These are phyloP conservation scores for Stygiomarasmius scandens DNA, from an alignment of 1,284 basidiomycete species.

Conservation along the genomic window DNA sequence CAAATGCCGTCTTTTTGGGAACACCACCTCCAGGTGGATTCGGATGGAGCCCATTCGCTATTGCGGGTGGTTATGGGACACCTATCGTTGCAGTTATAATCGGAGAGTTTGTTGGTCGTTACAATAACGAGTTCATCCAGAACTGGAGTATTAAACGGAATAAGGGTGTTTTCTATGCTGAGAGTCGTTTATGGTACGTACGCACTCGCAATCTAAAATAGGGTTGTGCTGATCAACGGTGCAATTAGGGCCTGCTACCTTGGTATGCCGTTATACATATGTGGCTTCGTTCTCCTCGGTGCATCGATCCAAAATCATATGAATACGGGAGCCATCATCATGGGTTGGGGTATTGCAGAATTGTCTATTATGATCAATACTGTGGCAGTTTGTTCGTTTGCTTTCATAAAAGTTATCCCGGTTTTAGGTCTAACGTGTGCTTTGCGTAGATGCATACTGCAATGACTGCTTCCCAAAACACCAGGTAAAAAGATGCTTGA, in stretches of 20 bases:
- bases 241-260: conserved; percentile 58
- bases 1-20: conserved; percentile 59
- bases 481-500: conserved; percentile 28
- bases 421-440: background rate
- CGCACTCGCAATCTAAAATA: too few species aligned
- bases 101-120: conserved; percentile 66
- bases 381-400: conserved; percentile 51
- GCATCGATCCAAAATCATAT: conserved; percentile 55
- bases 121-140: conserved; percentile 64
- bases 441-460: conserved; percentile 47
- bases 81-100: conserved; percentile 62
- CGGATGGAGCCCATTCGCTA: conserved; percentile 45
- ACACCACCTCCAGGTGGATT: conserved; percentile 52
- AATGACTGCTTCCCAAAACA: conserved; percentile 47
- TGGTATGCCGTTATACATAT: conserved; percentile 58
- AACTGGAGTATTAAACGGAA: conserved; percentile 52
- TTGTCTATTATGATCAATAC: conserved; percentile 61
- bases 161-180: conserved; percentile 66
- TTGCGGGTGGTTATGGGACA: conserved; percentile 51
- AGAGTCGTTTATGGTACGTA: conserved; percentile 63
- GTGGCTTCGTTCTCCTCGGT: conserved; percentile 61
- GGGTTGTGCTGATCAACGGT: too few species aligned
- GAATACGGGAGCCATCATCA: conserved; percentile 48
- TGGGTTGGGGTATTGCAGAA: conserved; percentile 65
- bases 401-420: background rate